These are phyloP conservation scores for Diplodia mutila DNA, from an alignment of 2,329 filamentous ascomycete species.

Conservation along the genomic window DNA sequence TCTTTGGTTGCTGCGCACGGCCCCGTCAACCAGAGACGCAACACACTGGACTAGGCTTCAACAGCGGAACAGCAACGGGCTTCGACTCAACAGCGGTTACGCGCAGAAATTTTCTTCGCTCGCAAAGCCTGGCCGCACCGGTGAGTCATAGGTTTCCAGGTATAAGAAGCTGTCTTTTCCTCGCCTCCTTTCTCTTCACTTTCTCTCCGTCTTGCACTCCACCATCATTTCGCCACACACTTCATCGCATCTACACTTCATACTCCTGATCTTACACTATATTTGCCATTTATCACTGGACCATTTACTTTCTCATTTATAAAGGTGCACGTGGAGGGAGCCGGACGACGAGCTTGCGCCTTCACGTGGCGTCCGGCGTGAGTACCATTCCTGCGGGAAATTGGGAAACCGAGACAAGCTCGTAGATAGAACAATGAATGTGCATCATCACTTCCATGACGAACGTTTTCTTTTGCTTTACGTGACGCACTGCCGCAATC, in stretches of 20 bases:
- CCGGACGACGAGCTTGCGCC: constrained; percentile 4
- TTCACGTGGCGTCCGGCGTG: constrained; percentile 7
- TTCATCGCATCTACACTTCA: too few relatives aligned
- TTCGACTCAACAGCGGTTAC: background rate
- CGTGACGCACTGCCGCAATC: too few relatives aligned
- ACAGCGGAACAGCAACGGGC: too few relatives aligned
- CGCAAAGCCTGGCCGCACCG: background rate
- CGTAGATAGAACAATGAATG: constrained; percentile 1
- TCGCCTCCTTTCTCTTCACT: background rate
- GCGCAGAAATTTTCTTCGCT: background rate
- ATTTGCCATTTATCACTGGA: too few relatives aligned
- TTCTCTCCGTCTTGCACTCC: too few relatives aligned
- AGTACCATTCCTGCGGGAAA: background rate
- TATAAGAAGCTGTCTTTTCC: background rate
- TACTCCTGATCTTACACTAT: too few relatives aligned
- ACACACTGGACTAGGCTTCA: background rate
- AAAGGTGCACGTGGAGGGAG: background rate
- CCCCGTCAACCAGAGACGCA: background rate
- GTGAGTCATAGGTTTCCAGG: background rate
- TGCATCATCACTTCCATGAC: background rate
- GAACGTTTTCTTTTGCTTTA: background rate
- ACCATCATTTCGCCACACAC: too few relatives aligned
- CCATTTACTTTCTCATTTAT: too few relatives aligned
- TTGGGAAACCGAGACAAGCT: constrained; percentile 5
- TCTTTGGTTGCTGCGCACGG: background rate